Evolutionary conservation across 2,329 filamentous ascomycete genomes (phyloP).

Genomic region (Trichoderma arundinaceum): DNA sequence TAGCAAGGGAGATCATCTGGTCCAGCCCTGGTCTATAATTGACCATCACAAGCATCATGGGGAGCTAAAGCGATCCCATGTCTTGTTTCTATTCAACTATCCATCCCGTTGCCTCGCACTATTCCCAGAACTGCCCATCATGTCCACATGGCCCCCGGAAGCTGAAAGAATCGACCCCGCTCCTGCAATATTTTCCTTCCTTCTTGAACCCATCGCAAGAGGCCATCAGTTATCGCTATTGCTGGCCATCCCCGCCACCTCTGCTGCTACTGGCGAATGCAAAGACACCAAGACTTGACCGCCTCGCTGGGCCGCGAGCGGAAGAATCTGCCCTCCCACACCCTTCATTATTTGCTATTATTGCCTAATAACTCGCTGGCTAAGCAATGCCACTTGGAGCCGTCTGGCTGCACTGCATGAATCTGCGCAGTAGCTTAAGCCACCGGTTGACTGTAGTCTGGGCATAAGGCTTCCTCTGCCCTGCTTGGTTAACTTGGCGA

Average conservation of each 20-base stretch:
- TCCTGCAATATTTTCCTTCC: not conserved
- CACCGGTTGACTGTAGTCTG: not conserved
- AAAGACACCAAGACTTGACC: constrained; percentile 5
- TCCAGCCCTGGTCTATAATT: not conserved
- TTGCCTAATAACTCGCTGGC: constrained; percentile 3
- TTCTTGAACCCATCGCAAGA: not conserved
- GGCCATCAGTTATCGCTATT: not conserved
- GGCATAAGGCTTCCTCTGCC: constrained; percentile 1
- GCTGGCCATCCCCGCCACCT: not conserved
- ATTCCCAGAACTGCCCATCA: constrained; percentile 5
- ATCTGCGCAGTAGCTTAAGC: constrained; percentile 8
- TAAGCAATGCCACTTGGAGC: constrained; percentile 10
- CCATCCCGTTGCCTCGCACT: constrained; percentile 18
- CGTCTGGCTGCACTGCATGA: constrained; percentile 3
- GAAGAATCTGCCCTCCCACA: not conserved
- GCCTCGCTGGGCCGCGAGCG: not conserved
- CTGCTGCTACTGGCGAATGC: not conserved
- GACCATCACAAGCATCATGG: constrained; percentile 8
- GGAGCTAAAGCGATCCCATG: constrained; percentile 17
- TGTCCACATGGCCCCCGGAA: constrained; percentile 20
- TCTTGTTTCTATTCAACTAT: not conserved
- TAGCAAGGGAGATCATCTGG: constrained; percentile 17
- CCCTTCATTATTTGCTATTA: not conserved
- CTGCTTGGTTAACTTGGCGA: constrained; percentile 11
- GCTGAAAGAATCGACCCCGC: constrained; percentile 23